Percentiles rank a stretch among this genome's conserved stretches.
phyloP scores from a whole-genome alignment of 805 yeast species.

The Candida ponderosae region DNA sequence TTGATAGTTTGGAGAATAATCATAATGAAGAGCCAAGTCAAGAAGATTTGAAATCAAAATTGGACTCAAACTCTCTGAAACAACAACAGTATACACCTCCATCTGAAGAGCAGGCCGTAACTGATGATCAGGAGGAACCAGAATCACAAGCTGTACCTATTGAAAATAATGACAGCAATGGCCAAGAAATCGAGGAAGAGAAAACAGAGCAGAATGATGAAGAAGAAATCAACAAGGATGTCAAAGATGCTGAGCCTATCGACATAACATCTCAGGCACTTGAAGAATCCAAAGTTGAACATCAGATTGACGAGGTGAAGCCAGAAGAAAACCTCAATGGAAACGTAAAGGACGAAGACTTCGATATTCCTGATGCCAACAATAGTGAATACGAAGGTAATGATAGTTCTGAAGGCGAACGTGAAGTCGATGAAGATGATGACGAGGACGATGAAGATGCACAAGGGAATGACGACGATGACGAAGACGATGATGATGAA shows the following conservation, averaged over 20 bases:
- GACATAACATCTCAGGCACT: not conserved
- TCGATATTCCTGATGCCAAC: conserved; percentile 3
- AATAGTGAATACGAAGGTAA: conserved; percentile 2
- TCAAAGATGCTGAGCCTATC: too few species aligned
- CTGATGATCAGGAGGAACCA: too few species aligned
- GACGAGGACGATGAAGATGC: conserved; percentile 5
- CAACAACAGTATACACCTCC: too few species aligned
- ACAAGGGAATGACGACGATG: conserved; percentile 6
- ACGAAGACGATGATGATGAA: conserved; percentile 4
- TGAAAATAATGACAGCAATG: not conserved
- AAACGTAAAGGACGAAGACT: conserved; percentile 2
- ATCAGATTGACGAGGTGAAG: not conserved
- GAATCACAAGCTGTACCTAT: too few species aligned
- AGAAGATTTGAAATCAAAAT: too few species aligned
- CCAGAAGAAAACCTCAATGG: too few species aligned
- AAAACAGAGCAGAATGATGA: not conserved
- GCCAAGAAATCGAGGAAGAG: not conserved
- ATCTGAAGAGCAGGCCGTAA: too few species aligned
- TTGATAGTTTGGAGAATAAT: too few species aligned
- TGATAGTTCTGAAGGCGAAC: not conserved
- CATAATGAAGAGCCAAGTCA: too few species aligned
- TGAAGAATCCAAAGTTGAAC: not conserved
- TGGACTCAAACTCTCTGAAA: too few species aligned
- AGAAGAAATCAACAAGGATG: too few species aligned
- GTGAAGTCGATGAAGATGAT: conserved; percentile 10